Percentiles rank a stretch among this genome's conserved stretches.
phyloP scores from a whole-genome alignment of 2,329 filamentous ascomycete genomes.

The Lachnellula arida region DNA sequence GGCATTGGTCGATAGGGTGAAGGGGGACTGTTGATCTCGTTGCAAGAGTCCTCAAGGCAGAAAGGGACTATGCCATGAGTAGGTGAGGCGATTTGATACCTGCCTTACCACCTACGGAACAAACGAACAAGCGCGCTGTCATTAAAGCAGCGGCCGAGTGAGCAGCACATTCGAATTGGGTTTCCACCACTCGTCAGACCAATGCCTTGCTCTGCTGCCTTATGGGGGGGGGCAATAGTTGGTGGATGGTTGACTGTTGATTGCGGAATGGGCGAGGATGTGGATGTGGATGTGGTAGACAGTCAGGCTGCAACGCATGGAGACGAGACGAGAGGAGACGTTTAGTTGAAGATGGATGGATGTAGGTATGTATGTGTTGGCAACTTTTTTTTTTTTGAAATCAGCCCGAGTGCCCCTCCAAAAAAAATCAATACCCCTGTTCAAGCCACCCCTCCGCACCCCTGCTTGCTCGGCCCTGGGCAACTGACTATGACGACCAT shows the following conservation, averaged over 20 bases:
- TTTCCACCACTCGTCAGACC: neutral
- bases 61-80: conserved; percentile 9
- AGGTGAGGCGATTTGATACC: conserved; percentile 19
- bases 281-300: conserved; percentile 9
- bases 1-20: conserved; percentile 25
- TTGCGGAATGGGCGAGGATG: neutral
- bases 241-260: conserved; percentile 6
- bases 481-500: neutral
- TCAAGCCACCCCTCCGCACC: neutral
- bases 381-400: conserved; percentile 3
- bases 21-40: conserved; percentile 13
- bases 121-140: conserved; percentile 38
- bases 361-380: conserved; percentile 14
- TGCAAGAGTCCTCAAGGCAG: conserved; percentile 7
- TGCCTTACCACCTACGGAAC: conserved; percentile 5
- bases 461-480: neutral
- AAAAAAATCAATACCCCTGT: neutral
- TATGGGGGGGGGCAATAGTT: neutral
- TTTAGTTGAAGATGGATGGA: neutral
- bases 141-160: conserved; percentile 19
- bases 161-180: neutral
- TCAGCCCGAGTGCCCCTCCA: conserved; percentile 3
- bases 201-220: conserved; percentile 1
- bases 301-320: conserved; percentile 25
- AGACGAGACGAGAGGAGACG: neutral